These are phyloP conservation scores for Paramecium primaurelia DNA, from an alignment of 73 alveolate species.

Conservation along the genomic window DNA sequence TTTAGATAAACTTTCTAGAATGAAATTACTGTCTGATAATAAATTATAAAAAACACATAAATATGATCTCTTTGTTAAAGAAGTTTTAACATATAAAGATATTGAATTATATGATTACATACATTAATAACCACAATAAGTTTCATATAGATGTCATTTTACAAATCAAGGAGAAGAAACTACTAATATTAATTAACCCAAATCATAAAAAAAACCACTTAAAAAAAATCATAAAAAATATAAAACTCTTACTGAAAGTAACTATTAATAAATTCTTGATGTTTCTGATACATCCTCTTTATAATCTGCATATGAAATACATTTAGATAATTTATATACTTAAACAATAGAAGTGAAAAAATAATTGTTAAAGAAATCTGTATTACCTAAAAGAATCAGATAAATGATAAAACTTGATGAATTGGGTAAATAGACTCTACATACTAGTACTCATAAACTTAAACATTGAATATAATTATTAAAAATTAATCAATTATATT, in stretches of 20 bases:
- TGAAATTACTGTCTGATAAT: neutral
- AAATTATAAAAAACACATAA: neutral
- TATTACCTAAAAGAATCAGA: neutral
- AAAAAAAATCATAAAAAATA: neutral
- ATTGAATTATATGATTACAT: neutral
- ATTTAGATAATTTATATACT: neutral
- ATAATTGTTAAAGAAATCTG: neutral
- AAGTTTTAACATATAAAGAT: neutral
- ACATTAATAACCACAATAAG: neutral
- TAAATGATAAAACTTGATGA: neutral
- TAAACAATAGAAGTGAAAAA: neutral
- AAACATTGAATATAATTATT: neutral
- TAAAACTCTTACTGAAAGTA: neutral
- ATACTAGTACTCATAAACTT: neutral
- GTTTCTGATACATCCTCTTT: conserved; percentile 18
- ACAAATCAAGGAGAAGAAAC: neutral
- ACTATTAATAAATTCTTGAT: neutral
- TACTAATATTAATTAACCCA: neutral
- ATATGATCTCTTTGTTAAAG: neutral
- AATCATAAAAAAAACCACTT: neutral
- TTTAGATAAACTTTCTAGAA: neutral
- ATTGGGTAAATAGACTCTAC: neutral
- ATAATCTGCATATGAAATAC: neutral
- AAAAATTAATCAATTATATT: neutral
- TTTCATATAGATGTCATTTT: neutral